Percentiles rank a stretch among this genome's conserved stretches.
These are phyloP conservation scores for Cyclocybe aegerita DNA, from an alignment of 768 basidiomycete species.

Conservation along the genomic window DNA sequence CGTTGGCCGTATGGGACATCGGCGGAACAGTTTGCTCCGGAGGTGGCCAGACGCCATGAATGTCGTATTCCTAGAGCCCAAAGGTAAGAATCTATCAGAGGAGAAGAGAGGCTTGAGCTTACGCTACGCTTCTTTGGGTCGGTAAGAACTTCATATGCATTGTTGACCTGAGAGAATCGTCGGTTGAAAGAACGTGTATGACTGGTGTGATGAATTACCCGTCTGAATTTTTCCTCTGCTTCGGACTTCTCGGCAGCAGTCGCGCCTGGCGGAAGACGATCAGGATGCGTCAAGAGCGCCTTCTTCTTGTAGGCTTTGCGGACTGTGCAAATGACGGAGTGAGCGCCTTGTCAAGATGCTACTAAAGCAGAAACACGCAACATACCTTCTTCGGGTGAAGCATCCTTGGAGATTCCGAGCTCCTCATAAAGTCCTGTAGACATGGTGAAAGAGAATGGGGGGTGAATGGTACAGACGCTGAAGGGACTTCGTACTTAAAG, in stretches of 20 bases:
- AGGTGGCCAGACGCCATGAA: slow-evolving; percentile 75
- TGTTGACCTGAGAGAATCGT: slow-evolving; percentile 52
- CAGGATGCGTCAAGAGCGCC: slow-evolving; percentile 76
- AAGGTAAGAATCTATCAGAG: slow-evolving; percentile 3
- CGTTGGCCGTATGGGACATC: slow-evolving; percentile 17
- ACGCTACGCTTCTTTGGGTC: slow-evolving; percentile 61
- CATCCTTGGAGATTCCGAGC: slow-evolving; percentile 52
- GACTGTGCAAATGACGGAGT: slow-evolving; percentile 38
- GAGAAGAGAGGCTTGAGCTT: slow-evolving; percentile 13
- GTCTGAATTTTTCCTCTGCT: slow-evolving; percentile 57
- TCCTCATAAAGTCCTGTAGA: slow-evolving; percentile 63
- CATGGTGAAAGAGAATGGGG: slow-evolving; percentile 32
- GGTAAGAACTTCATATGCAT: slow-evolving; percentile 75
- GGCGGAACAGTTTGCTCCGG: slow-evolving; percentile 34
- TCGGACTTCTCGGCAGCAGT: slow-evolving; percentile 55
- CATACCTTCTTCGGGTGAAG: slow-evolving; percentile 65
- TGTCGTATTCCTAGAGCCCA: slow-evolving; percentile 58
- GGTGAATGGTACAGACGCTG: slow-evolving; percentile 10
- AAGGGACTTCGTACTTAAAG: slow-evolving; percentile 6
- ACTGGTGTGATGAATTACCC: slow-evolving; percentile 21
- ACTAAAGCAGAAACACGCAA: slow-evolving; percentile 10
- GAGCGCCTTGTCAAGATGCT: slow-evolving; percentile 1
- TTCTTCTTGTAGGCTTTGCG: slow-evolving; percentile 76
- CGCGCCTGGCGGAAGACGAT: slow-evolving; percentile 59
- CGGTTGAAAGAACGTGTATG: slow-evolving; percentile 2